Evolutionary conservation across 2,329 filamentous ascomycete genomes (phyloP), one percentile per base, ranked within the genome.

Genomic region (Orbilia ellipsospora): DNA sequence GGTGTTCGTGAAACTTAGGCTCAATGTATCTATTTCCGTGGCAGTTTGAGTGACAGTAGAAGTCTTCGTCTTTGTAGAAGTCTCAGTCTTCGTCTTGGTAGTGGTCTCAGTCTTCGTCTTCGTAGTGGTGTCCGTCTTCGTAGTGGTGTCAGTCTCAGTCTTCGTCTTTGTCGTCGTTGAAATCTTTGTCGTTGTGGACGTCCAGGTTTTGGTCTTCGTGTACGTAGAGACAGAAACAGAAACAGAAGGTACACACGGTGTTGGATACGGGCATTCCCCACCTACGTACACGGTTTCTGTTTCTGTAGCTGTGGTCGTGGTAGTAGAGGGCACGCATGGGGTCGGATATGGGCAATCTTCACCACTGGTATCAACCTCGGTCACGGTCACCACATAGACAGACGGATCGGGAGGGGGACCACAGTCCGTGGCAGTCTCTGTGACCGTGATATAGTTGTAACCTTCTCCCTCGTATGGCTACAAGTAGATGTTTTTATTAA

Each of bases 141-240:
- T n/a, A n/a, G n/a, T 28, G 5, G 68, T 73, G 18, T 31, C 23
- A 5, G 55, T 73, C 16, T 62, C n/a, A 1, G 54, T 66, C 26
- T 42, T n/a, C 4, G 28, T 54, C 36, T 73, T 60, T 1, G 69
- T 67, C n/a, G 26, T n/a, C 3, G 68, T 73, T 13, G n/a, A 12
- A 18, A 18, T 61, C 48, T 76, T 56, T 1, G 60, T 66, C 16
- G 23, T 18, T 48, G 44, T 48, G 23, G 23, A 23, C 4, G 23
- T 23, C 23, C 23, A 23, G 23, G 66, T 70, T 12, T 15, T n/a
- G 13, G 44, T 48, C 44, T 1, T 48, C 13, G 44, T 48, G 5
- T 15, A 48, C 13, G n/a, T 44, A n/a, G 40, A 44, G n/a, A 44
- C 5, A 4, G 56, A 70, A 5, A 56, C 45, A 12, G 70, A 67